These are phyloP conservation scores for Flaveria bidentis DNA, from an alignment of 129 eudicot species.

Conservation along the genomic window DNA sequence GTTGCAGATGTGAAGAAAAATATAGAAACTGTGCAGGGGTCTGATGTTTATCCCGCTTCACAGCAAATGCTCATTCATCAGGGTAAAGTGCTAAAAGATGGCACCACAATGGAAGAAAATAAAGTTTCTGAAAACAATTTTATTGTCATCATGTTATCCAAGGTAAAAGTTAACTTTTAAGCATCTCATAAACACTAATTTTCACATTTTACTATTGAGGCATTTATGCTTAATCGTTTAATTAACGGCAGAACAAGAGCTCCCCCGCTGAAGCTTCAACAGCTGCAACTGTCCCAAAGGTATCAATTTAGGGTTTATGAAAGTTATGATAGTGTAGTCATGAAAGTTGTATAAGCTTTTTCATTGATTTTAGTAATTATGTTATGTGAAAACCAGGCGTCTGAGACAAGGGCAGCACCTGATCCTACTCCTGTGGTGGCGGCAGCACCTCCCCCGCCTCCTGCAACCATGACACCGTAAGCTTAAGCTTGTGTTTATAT, in stretches of 20 bases:
- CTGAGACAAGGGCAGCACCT: constrained; percentile 41
- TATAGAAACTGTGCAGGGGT: constrained; percentile 71
- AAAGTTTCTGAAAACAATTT: constrained; percentile 71
- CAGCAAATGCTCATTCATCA: constrained; percentile 78
- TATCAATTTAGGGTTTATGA: not conserved
- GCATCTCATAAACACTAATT: not conserved
- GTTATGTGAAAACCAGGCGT: constrained; percentile 38
- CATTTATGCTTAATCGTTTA: not conserved
- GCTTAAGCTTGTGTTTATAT: constrained; percentile 23
- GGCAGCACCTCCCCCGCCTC: constrained; percentile 36
- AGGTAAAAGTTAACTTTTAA: constrained; percentile 45
- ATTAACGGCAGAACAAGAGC: constrained; percentile 50
- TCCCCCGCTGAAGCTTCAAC: constrained; percentile 65
- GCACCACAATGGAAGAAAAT: constrained; percentile 70
- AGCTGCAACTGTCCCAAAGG: constrained; percentile 46
- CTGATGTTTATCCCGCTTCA: constrained; percentile 66
- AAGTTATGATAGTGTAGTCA: not conserved
- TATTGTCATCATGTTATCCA: constrained; percentile 70
- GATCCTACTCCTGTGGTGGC: constrained; percentile 24
- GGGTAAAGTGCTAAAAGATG: constrained; percentile 86
- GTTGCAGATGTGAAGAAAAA: constrained; percentile 74
- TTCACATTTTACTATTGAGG: not conserved
- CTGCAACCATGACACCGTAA: constrained; percentile 42
- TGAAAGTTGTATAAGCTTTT: not conserved
- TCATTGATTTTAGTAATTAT: not conserved